A percentile compares a stretch with the other conserved stretches of the same genome.
phyloP scores from a whole-genome alignment of 1,139 yeast genomes.

The Magnusiomyces paraingens region DNA sequence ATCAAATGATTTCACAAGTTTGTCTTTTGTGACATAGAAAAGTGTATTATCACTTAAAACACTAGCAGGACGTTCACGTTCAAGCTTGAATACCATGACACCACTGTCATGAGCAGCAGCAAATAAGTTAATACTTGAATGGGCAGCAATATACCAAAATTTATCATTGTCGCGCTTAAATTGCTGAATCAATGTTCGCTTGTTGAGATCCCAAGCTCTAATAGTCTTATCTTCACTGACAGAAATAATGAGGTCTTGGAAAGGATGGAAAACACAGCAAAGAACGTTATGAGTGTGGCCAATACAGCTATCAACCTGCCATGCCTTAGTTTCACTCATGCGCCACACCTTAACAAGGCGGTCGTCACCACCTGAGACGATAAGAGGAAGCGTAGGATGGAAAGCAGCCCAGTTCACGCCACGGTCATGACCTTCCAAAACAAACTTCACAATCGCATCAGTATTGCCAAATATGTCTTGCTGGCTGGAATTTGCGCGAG shows the following conservation, averaged over 20 bases:
- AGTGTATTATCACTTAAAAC: slow-evolving; percentile 63
- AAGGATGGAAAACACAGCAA: slow-evolving; percentile 87
- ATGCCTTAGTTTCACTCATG: slow-evolving; percentile 95
- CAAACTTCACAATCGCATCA: slow-evolving; percentile 92
- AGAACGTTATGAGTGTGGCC: slow-evolving; percentile 95
- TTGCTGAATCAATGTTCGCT: slow-evolving; percentile 88
- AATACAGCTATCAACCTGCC: slow-evolving; percentile 98
- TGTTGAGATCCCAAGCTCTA: slow-evolving; percentile 94
- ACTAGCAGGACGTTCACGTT: slow-evolving; percentile 94
- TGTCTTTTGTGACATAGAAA: slow-evolving; percentile 73
- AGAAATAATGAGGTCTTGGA: slow-evolving; percentile 84
- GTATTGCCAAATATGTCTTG: slow-evolving; percentile 93
- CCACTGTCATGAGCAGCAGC: slow-evolving; percentile 98
- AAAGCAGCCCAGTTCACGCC: slow-evolving; percentile 98
- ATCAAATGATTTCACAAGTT: slow-evolving; percentile 77
- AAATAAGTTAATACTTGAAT: slow-evolving; percentile 83
- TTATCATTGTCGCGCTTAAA: slow-evolving; percentile 92
- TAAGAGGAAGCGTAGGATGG: slow-evolving; percentile 93
- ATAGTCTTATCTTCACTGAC: slow-evolving; percentile 97
- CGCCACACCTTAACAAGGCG: slow-evolving; percentile 94
- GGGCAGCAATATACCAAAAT: slow-evolving; percentile 88
- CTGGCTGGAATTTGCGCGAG: slow-evolving; percentile 37
- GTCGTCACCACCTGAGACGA: slow-evolving; percentile 96
- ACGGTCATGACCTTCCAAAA: slow-evolving; percentile 95
- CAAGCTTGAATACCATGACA: slow-evolving; percentile 95